phyloP scores from a whole-genome alignment of 2,329 filamentous ascomycete genomes.

The Fusarium multiceps region DNA sequence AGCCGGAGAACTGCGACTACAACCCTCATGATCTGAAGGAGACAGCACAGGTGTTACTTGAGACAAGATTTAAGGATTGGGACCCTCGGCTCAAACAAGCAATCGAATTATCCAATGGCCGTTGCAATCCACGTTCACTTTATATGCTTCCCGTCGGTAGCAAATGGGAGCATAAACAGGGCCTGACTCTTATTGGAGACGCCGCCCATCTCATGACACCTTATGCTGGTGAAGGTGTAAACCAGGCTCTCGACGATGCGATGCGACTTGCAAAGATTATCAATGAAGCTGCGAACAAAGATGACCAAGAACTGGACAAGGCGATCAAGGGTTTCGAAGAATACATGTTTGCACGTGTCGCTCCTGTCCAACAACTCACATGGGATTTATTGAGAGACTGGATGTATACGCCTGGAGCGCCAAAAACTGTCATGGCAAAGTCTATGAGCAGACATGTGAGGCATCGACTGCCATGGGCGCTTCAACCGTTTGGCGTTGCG shows the following conservation, averaged over 20 bases:
- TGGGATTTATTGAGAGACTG: constrained; percentile 60
- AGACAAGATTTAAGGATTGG: constrained; percentile 55
- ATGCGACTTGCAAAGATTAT: constrained; percentile 60
- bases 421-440: constrained; percentile 56
- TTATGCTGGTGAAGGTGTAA: constrained; percentile 69
- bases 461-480: constrained; percentile 45
- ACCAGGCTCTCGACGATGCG: constrained; percentile 67
- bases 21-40: constrained; percentile 55
- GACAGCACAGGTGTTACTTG: constrained; percentile 53
- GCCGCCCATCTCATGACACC: constrained; percentile 70
- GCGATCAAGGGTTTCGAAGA: constrained; percentile 52
- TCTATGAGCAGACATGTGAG: constrained; percentile 49
- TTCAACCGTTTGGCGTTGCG: constrained; percentile 49
- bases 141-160: constrained; percentile 64
- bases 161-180: constrained; percentile 59
- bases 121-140: constrained; percentile 57
- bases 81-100: constrained; percentile 55
- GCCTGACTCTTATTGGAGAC: constrained; percentile 68
- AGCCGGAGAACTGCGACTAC: constrained; percentile 55
- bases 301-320: constrained; percentile 48
- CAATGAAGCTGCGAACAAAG: constrained; percentile 42
- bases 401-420: constrained; percentile 60
- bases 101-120: constrained; percentile 54
- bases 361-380: constrained; percentile 54
- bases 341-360: constrained; percentile 53